Evolutionary conservation across 2,329 filamentous ascomycete species (phyloP).

Genomic region (Penicillium corylophilum): DNA sequence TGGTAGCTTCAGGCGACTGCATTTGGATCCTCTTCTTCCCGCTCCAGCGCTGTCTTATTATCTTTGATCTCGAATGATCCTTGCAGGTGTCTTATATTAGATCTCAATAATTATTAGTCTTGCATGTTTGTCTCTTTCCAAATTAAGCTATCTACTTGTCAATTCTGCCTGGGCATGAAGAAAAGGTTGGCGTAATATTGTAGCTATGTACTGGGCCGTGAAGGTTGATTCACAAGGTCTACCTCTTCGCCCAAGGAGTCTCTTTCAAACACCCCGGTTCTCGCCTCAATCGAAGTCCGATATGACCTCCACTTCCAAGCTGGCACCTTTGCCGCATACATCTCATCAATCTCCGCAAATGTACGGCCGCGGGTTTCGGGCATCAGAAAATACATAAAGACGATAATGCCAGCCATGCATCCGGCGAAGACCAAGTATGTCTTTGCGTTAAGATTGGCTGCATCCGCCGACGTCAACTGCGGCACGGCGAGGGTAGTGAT

Average conservation of each 20-base stretch:
- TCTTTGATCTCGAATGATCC: slow-evolving; percentile 1
- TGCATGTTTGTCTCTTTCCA: background rate
- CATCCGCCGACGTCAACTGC: slow-evolving; percentile 34
- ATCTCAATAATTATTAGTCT: slow-evolving; percentile 13
- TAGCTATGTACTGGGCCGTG: background rate
- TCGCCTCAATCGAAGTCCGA: slow-evolving; percentile 23
- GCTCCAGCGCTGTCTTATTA: slow-evolving; percentile 12
- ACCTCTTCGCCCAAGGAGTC: background rate
- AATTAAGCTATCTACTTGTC: background rate
- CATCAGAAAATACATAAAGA: slow-evolving; percentile 31
- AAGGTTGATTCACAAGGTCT: background rate
- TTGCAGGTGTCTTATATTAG: slow-evolving; percentile 2
- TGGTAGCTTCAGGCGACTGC: slow-evolving; percentile 10
- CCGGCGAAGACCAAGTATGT: slow-evolving; percentile 37
- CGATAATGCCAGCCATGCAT: slow-evolving; percentile 30
- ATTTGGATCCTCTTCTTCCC: slow-evolving; percentile 6
- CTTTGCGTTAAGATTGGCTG: slow-evolving; percentile 34
- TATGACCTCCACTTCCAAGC: slow-evolving; percentile 35
- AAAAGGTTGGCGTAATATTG: background rate
- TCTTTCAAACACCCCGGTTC: slow-evolving; percentile 6
- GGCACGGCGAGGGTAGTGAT: slow-evolving; percentile 42
- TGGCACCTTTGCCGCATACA: slow-evolving; percentile 33
- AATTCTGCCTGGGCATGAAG: background rate
- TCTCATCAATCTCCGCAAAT: slow-evolving; percentile 37
- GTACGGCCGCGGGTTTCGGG: slow-evolving; percentile 33